Percentiles rank a stretch among this genome's conserved stretches.
These are phyloP conservation scores for Strobilomyces dryophilus DNA, from an alignment of 768 basidiomycete genomes.

Conservation along the genomic window DNA sequence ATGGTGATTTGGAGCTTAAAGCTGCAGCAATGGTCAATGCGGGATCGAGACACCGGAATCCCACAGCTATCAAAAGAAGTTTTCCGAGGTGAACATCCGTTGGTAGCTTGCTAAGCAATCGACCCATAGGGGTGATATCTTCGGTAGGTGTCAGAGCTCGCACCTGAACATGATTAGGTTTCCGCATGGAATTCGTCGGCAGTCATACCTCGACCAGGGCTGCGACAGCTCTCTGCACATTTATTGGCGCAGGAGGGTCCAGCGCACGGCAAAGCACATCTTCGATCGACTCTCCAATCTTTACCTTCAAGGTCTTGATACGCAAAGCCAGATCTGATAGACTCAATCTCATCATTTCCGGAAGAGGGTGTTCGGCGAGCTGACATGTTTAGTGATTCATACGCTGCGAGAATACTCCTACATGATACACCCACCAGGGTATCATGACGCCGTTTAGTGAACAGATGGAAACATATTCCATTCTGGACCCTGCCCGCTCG, in stretches of 20 bases:
- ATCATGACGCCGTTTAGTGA: constrained; percentile 85
- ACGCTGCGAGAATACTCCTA: not conserved
- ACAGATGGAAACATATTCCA: constrained; percentile 93
- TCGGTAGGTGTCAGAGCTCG: constrained; percentile 80
- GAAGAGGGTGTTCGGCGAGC: constrained; percentile 88
- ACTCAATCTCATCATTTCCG: constrained; percentile 93
- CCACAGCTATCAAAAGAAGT: constrained; percentile 77
- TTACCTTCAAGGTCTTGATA: constrained; percentile 92
- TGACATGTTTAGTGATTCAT: constrained; percentile 26
- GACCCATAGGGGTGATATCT: constrained; percentile 93
- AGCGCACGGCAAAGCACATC: constrained; percentile 84
- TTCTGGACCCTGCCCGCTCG: constrained; percentile 87
- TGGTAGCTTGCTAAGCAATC: constrained; percentile 84
- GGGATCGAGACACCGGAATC: constrained; percentile 90
- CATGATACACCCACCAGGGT: constrained; percentile 49
- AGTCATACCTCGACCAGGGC: constrained; percentile 78
- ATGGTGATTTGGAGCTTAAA: constrained; percentile 90
- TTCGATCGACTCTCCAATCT: constrained; percentile 80
- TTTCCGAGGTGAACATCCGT: constrained; percentile 96
- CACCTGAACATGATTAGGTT: constrained; percentile 44
- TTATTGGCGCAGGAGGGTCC: constrained; percentile 82
- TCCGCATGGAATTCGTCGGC: not conserved
- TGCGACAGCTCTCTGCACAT: constrained; percentile 86
- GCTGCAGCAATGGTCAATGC: constrained; percentile 96
- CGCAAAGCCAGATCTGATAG: constrained; percentile 87